These are phyloP conservation scores for Bromus sterilis DNA, from an alignment of 176 grass and related monocot genomes.

Conservation along the genomic window DNA sequence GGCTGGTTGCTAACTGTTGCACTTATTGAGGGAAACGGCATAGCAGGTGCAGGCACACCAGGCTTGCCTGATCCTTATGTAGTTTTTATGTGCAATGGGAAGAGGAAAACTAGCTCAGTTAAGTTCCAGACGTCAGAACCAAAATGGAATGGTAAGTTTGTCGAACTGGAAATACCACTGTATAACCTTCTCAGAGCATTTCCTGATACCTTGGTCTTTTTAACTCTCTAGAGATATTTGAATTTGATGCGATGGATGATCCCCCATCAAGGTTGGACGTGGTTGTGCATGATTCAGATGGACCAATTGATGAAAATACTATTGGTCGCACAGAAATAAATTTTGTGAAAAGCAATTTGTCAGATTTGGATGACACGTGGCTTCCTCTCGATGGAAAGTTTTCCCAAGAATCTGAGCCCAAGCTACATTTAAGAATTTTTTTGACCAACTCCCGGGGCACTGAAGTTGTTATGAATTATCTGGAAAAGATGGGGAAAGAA, in stretches of 20 bases:
- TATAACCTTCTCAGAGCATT: slow-evolving; percentile 12
- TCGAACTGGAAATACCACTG: not conserved
- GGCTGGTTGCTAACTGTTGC: slow-evolving; percentile 96
- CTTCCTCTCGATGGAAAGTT: slow-evolving; percentile 77
- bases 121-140: slow-evolving; percentile 54
- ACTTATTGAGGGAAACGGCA: slow-evolving; percentile 67
- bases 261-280: slow-evolving; percentile 76
- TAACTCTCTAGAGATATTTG: slow-evolving; percentile 72
- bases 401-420: slow-evolving; percentile 68
- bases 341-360: slow-evolving; percentile 80
- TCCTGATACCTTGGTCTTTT: slow-evolving; percentile 13
- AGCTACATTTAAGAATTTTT: slow-evolving; percentile 72
- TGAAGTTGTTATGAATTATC: slow-evolving; percentile 70
- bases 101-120: slow-evolving; percentile 67
- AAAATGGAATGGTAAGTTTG: slow-evolving; percentile 54
- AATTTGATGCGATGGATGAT: slow-evolving; percentile 91
- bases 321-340: slow-evolving; percentile 80
- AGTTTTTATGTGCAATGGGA: slow-evolving; percentile 56
- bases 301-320: slow-evolving; percentile 40
- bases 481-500: slow-evolving; percentile 87
- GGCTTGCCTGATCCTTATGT: slow-evolving; percentile 62
- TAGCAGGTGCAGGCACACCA: slow-evolving; percentile 38
- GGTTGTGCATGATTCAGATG: slow-evolving; percentile 69
- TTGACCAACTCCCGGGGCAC: slow-evolving; percentile 66
- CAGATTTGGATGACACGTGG: slow-evolving; percentile 74